These are phyloP conservation scores for Hypomontagnella monticulosa DNA, from an alignment of 495 filamentous ascomycete species.

Conservation along the genomic window DNA sequence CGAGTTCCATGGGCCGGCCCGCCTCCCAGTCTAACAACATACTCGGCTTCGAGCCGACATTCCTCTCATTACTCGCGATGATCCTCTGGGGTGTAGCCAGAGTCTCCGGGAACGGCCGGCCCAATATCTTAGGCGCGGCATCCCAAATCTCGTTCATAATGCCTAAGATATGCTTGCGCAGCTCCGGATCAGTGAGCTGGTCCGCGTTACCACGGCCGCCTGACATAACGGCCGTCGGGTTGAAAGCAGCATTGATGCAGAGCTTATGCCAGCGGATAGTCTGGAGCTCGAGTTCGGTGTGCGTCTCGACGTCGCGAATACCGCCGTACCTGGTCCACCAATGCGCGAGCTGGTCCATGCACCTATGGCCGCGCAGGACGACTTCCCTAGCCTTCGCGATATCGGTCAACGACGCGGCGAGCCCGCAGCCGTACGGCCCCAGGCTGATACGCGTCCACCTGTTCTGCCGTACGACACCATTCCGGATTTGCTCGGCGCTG, in stretches of 20 bases:
- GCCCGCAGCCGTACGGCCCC: slow-evolving; percentile 60
- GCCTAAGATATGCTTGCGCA: slow-evolving; percentile 56
- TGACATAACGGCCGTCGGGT: slow-evolving; percentile 67
- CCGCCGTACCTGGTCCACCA: slow-evolving; percentile 56
- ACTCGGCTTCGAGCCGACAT: slow-evolving; percentile 66
- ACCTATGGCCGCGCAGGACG: slow-evolving; percentile 33
- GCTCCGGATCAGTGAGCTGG: slow-evolving; percentile 62
- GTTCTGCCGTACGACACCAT: slow-evolving; percentile 65
- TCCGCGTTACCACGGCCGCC: slow-evolving; percentile 65
- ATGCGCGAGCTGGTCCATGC: slow-evolving; percentile 44
- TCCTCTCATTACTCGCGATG: slow-evolving; percentile 62
- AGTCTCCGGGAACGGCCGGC: slow-evolving; percentile 51
- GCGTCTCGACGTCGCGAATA: slow-evolving; percentile 62
- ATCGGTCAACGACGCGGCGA: slow-evolving; percentile 33
- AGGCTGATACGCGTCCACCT: slow-evolving; percentile 69
- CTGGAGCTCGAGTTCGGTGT: slow-evolving; percentile 63
- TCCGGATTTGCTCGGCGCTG: slow-evolving; percentile 60
- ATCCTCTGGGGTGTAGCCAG: slow-evolving; percentile 65
- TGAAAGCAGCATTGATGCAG: slow-evolving; percentile 71
- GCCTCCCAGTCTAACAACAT: slow-evolving; percentile 69
- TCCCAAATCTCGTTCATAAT: slow-evolving; percentile 68
- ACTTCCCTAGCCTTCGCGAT: slow-evolving; percentile 44
- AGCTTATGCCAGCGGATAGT: slow-evolving; percentile 71
- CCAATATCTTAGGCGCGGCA: slow-evolving; percentile 63
- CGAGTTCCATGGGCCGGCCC: slow-evolving; percentile 64